Evolutionary conservation across 164 flowering plant species (phyloP).

Genomic region (Amborella trichopoda): DNA sequence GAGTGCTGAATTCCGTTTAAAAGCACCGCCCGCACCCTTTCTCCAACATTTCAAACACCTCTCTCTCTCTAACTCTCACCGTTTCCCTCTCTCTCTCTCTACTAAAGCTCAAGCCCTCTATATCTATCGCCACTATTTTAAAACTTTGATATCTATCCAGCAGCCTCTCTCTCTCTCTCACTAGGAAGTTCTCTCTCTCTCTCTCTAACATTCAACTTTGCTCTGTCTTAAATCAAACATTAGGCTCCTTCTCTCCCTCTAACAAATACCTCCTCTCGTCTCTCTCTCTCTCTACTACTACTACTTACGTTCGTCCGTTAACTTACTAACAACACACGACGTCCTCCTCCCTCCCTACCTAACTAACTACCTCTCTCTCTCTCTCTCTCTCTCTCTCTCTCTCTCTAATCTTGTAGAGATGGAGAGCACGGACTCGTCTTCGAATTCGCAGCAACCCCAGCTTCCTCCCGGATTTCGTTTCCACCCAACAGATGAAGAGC

Average conservation of each 20-base stretch:
- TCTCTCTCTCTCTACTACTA: background rate
- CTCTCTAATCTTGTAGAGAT: slow-evolving; percentile 4
- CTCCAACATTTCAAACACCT: slow-evolving; percentile 3
- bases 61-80: background rate
- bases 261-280: background rate
- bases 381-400: background rate
- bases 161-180: background rate
- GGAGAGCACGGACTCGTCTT: slow-evolving; percentile 54
- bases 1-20: slow-evolving; percentile 1
- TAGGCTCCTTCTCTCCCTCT: background rate
- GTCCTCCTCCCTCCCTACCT: background rate
- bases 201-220: background rate
- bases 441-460: slow-evolving; percentile 48
- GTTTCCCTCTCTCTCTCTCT: background rate
- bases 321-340: too few relatives aligned
- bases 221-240: background rate
- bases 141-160: too few relatives aligned
- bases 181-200: background rate
- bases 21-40: slow-evolving; percentile 5
- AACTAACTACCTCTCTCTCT: background rate
- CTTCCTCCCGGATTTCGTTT: slow-evolving; percentile 85
- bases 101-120: too few relatives aligned
- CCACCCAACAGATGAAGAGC: slow-evolving; percentile 83
- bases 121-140: too few relatives aligned
- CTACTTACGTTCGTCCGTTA: too few relatives aligned